Evolutionary conservation across 163 green algal species (phyloP).

Genomic region (Chlamydomonas reinhardtii): DNA sequence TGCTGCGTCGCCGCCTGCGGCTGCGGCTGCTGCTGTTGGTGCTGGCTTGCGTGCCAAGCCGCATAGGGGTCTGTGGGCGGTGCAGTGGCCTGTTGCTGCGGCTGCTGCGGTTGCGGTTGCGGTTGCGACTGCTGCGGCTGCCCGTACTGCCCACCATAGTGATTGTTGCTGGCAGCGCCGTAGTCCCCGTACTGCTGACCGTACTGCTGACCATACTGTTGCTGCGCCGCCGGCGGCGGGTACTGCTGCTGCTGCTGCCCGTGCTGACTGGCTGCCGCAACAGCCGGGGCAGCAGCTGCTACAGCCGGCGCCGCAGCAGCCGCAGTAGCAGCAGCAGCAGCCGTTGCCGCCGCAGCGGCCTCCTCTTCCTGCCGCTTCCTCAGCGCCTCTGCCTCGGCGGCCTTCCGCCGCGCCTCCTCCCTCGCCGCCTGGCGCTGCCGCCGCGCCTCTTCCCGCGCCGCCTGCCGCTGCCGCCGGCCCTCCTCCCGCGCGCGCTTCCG

Average conservation of each 20-base stretch:
- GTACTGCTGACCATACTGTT: background rate
- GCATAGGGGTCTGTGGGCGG: too few relatives aligned
- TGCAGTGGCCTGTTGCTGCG: too few relatives aligned
- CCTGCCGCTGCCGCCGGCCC: background rate
- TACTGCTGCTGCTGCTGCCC: background rate
- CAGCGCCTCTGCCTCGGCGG: background rate
- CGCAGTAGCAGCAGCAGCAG: background rate
- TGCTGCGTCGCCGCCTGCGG: background rate
- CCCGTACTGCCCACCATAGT: too few relatives aligned
- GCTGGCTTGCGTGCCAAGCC: too few relatives aligned
- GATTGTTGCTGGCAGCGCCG: too few relatives aligned
- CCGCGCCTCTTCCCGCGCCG: background rate
- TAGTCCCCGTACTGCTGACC: too few relatives aligned
- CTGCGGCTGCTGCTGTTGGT: background rate
- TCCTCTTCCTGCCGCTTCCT: background rate
- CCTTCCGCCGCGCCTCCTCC: background rate
- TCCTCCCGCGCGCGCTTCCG: background rate
- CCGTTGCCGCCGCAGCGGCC: too few relatives aligned
- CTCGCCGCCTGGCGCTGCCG: background rate
- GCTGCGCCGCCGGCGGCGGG: background rate
- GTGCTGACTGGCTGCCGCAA: background rate
- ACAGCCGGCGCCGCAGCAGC: background rate
- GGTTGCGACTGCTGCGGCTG: background rate
- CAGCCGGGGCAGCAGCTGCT: background rate
- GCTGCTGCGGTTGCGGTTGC: background rate